Percentiles rank a stretch among this genome's conserved stretches.
phyloP scores from a whole-genome alignment of 2,329 filamentous ascomycete species.

The Chalara sp. region DNA sequence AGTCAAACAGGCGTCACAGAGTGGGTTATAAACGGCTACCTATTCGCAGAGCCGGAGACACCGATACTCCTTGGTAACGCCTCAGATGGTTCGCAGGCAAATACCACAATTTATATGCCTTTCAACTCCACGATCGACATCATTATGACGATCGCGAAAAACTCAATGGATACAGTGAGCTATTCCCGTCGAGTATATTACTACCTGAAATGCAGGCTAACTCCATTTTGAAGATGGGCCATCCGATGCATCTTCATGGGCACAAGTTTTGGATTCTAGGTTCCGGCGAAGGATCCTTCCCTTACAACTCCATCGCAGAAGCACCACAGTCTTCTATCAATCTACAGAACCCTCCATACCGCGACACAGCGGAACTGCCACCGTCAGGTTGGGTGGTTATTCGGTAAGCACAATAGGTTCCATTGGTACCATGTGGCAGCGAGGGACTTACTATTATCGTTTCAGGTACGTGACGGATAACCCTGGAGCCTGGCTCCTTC shows the following conservation, averaged over 20 bases:
- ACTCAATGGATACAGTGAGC: too few relatives aligned
- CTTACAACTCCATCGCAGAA: neutral
- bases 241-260: neutral
- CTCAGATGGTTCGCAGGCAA: too few relatives aligned
- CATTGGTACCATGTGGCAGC: too few relatives aligned
- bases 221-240: too few relatives aligned
- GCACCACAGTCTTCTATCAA: neutral
- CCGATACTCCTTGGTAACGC: too few relatives aligned
- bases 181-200: too few relatives aligned
- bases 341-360: neutral
- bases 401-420: neutral
- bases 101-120: too few relatives aligned
- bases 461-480: neutral
- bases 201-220: too few relatives aligned
- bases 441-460: neutral
- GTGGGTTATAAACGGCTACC: neutral
- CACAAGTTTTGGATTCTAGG: neutral
- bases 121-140: too few relatives aligned
- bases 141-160: too few relatives aligned
- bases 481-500: neutral
- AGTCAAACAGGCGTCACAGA: neutral
- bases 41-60: neutral
- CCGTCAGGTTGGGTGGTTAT: neutral
- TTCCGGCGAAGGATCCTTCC: neutral
- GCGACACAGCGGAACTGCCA: neutral